Conservation (phyloP, 352 stramenopile species). For the Phytopythium montanum region DNA sequence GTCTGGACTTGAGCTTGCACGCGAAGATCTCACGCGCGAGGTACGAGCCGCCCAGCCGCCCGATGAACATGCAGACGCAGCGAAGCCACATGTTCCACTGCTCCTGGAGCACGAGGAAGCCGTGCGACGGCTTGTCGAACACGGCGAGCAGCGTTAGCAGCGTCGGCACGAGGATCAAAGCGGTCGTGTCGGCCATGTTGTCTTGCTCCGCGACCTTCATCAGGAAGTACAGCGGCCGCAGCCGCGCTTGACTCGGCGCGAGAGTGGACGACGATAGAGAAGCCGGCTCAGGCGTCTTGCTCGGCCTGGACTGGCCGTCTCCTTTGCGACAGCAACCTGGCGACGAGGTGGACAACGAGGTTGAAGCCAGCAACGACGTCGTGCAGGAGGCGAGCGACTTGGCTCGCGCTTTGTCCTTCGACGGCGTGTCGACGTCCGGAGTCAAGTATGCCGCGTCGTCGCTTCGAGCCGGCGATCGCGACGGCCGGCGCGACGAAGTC, state of each 20-base stretch:
- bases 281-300: background rate
- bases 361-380: background rate
- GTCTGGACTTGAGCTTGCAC: slow-evolving; percentile 65
- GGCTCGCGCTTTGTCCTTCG: background rate
- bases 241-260: slow-evolving; percentile 20
- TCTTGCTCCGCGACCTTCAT: slow-evolving; percentile 88
- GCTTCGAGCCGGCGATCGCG: background rate
- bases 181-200: slow-evolving; percentile 87
- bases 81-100: slow-evolving; percentile 82
- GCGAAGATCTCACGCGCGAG: slow-evolving; percentile 84
- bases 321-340: background rate
- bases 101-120: slow-evolving; percentile 55
- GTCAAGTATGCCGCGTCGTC: background rate
- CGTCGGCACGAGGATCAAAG: slow-evolving; percentile 80
- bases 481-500: slow-evolving; percentile 1
- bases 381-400: background rate
- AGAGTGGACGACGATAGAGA: slow-evolving; percentile 2
- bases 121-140: slow-evolving; percentile 68
- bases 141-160: slow-evolving; percentile 71
- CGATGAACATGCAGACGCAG: slow-evolving; percentile 83
- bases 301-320: background rate
- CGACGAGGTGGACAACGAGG: background rate
- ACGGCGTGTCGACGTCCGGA: background rate
- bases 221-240: slow-evolving; percentile 78
- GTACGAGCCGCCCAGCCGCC: slow-evolving; percentile 62